These are phyloP conservation scores for Hyphodiscus hymeniophilus DNA, from an alignment of 495 filamentous ascomycete species.

Conservation along the genomic window DNA sequence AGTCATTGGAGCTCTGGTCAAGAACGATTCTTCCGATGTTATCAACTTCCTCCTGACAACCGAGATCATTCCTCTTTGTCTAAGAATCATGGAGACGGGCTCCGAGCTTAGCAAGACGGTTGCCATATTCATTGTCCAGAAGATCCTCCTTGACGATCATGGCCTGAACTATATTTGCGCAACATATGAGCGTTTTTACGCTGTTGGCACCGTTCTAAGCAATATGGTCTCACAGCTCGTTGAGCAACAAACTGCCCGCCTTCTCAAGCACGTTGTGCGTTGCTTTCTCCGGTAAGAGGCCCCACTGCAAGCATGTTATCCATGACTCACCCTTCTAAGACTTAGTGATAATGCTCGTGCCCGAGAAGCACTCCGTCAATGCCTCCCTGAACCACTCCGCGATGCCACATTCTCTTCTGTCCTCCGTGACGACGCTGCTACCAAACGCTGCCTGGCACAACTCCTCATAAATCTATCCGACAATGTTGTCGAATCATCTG, in stretches of 20 bases:
- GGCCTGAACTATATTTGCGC: constrained; percentile 98
- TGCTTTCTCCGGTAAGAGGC: constrained; percentile 81
- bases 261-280: constrained; percentile 96
- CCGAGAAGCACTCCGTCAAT: constrained; percentile 91
- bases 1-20: constrained; percentile 94
- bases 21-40: constrained; percentile 97
- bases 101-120: constrained; percentile 98
- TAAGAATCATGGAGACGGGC: constrained; percentile 98
- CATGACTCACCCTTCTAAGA: constrained; percentile 33
- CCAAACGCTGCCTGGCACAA: constrained; percentile 94
- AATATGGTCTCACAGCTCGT: constrained; percentile 98
- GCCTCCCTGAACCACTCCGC: constrained; percentile 90
- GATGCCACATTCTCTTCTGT: constrained; percentile 97
- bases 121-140: constrained; percentile 99
- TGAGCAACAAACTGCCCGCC: constrained; percentile 90
- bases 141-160: constrained; percentile 94
- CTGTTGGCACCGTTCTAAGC: constrained; percentile 92
- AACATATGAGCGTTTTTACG: constrained; percentile 99
- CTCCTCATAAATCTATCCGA: constrained; percentile 95
- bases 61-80: constrained; percentile 96
- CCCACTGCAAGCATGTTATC: not conserved
- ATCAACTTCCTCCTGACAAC: constrained; percentile 99
- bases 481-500: constrained; percentile 51
- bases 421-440: constrained; percentile 92
- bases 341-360: constrained; percentile 94